These are phyloP conservation scores for Nematocida major DNA, from an alignment of 371 early-diverging fungal genomes.

Conservation along the genomic window DNA sequence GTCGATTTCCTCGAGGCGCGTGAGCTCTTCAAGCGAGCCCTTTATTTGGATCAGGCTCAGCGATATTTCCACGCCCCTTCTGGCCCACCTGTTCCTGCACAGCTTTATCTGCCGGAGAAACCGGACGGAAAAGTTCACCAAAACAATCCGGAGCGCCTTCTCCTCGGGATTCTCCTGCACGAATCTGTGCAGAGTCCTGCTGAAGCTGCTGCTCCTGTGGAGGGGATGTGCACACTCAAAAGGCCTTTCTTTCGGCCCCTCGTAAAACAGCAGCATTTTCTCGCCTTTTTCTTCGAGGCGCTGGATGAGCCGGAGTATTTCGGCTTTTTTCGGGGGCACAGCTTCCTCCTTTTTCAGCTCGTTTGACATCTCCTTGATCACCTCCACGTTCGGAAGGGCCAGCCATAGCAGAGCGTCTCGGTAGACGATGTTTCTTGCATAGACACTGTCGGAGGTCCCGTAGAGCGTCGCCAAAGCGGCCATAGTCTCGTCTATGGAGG, in stretches of 20 bases:
- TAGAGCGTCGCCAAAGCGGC: background rate
- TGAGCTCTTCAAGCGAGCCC: conserved; percentile 9
- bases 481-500: background rate
- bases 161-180: no score
- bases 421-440: conserved; percentile 1
- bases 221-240: no score
- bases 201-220: no score
- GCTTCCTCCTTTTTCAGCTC: conserved; percentile 4
- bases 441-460: background rate
- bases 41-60: background rate
- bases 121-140: conserved; percentile 6
- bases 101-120: background rate
- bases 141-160: background rate
- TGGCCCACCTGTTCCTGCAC: background rate
- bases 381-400: background rate
- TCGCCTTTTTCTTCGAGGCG: background rate
- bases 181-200: no score
- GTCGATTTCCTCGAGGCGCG: background rate
- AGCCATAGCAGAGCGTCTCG: background rate
- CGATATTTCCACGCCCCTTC: background rate
- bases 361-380: background rate
- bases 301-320: background rate
- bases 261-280: background rate
- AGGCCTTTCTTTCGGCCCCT: background rate
- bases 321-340: background rate